Evolutionary conservation across 1,139 yeast species (phyloP).

Genomic region (Geotrichum bryndzae): DNA sequence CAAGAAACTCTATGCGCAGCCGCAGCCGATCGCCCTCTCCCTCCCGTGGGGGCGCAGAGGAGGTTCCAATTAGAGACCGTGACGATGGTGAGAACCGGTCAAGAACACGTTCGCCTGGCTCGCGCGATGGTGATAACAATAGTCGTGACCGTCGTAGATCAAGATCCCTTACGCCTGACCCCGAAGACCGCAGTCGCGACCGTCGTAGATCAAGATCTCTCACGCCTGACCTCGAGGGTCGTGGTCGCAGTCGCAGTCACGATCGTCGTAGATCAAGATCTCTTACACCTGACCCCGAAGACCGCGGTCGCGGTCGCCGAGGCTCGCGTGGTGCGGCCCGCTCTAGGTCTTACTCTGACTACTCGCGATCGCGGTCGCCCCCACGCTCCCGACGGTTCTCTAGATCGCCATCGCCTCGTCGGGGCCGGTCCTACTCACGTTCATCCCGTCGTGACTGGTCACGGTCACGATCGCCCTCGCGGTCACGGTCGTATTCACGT

Average conservation of each 20-base stretch:
- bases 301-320: neutral
- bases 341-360: neutral
- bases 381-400: slow-evolving; percentile 12
- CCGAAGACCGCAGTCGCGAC: no score
- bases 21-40: neutral
- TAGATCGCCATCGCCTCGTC: slow-evolving; percentile 15
- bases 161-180: neutral
- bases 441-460: slow-evolving; percentile 11
- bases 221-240: neutral
- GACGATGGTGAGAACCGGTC: neutral
- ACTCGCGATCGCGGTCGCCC: slow-evolving; percentile 6
- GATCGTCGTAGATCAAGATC: neutral
- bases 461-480: slow-evolving; percentile 17
- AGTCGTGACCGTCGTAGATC: neutral
- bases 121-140: neutral
- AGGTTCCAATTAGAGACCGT: neutral
- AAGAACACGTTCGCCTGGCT: neutral
- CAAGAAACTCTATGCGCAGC: neutral
- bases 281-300: neutral
- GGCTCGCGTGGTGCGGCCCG: neutral
- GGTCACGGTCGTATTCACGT: slow-evolving; percentile 6
- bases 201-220: neutral
- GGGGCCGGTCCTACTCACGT: neutral
- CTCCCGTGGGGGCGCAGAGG: neutral
- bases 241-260: neutral